Base-by-base conservation (phyloP, 2,329 filamentous ascomycete species). In the Blastomyces gilchristii region DNA sequence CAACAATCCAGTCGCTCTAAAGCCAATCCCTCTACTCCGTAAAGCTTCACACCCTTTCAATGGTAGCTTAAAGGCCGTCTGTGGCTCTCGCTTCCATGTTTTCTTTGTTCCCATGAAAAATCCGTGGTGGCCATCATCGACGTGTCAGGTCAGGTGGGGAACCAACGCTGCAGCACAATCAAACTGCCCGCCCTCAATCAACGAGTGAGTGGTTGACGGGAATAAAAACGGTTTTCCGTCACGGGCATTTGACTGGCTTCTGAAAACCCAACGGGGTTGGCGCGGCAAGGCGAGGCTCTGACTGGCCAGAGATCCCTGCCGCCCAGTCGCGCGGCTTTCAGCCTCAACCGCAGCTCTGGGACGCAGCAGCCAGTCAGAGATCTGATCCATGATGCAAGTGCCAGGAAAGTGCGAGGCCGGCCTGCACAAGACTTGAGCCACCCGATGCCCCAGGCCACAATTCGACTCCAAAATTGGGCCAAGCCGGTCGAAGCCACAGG, bases 301-400 rank as follows among this genome's bases (percentile, higher is more conserved):
- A 62, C 54, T 62, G 60, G 60, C 22, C 28, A 14, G 18, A 14
- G 5, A 34, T 37, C 60, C 60, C 60, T 56, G 34, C 22, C 37
- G n/a, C 47, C 43, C 18, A 61, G 59, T 61, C 47, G 45, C 34
- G 47, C 50, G 50, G 60, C 50, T 62, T n/a, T 34, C 50, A 57
- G 60, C 34, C 49, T 57, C 50, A 56, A 62, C 60, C 60, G 52
- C 39, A 11, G 50, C 39, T 25, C 39, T 50, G 60, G 60, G 60
- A 43, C 60, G 39, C 49, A 12, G 25, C 47, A 47, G 50, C 60
- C 49, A 62, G 45, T 53, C 47, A 61, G 57, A 25, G 25, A 43
- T 3, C n/a, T 1, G 41, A 28, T 8, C 8, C 16, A 31, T 47
- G 57, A 45, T 49, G 57, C 57, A 34, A 49, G 57, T 22, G 41